Evolutionary conservation across 768 basidiomycete species (phyloP).

Genomic region (Pulveroboletus frians): DNA sequence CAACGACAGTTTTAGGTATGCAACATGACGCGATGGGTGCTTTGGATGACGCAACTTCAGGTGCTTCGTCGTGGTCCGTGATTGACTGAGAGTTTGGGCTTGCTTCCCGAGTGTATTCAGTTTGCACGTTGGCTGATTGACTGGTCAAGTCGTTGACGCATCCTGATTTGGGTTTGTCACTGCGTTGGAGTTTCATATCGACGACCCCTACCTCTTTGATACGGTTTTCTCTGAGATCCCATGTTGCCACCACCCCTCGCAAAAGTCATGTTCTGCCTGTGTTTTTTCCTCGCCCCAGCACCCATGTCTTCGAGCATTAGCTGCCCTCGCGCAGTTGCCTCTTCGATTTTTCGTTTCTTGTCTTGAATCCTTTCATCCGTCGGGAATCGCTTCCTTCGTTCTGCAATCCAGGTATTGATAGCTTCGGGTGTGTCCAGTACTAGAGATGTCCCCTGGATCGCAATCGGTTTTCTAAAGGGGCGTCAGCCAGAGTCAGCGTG

Average conservation of each 20-base stretch:
- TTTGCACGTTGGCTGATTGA: not conserved
- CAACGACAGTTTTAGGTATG: constrained; percentile 7
- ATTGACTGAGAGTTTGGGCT: constrained; percentile 20
- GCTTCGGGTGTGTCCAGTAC: constrained; percentile 77
- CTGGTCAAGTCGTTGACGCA: not conserved
- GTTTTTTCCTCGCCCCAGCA: constrained; percentile 40
- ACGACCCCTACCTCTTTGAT: constrained; percentile 30
- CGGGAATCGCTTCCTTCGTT: constrained; percentile 85
- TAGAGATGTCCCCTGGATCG: constrained; percentile 76
- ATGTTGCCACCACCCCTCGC: constrained; percentile 3
- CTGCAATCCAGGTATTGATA: constrained; percentile 80
- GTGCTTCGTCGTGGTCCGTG: constrained; percentile 41
- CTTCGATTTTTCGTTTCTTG: constrained; percentile 74
- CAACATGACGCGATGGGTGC: constrained; percentile 6
- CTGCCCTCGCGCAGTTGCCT: constrained; percentile 79
- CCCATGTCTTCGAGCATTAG: constrained; percentile 45
- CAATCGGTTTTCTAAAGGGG: constrained; percentile 55
- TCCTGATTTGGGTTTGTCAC: not conserved
- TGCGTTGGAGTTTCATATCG: constrained; percentile 15
- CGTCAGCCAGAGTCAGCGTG: constrained; percentile 1
- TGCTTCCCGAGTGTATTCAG: constrained; percentile 1
- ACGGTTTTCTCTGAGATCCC: constrained; percentile 4
- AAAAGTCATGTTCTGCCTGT: constrained; percentile 25
- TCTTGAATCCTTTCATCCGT: constrained; percentile 63
- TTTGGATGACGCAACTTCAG: constrained; percentile 60